These are phyloP conservation scores for Chrysoporthe austroafricana DNA, from an alignment of 2,329 filamentous ascomycete genomes.

Conservation along the genomic window DNA sequence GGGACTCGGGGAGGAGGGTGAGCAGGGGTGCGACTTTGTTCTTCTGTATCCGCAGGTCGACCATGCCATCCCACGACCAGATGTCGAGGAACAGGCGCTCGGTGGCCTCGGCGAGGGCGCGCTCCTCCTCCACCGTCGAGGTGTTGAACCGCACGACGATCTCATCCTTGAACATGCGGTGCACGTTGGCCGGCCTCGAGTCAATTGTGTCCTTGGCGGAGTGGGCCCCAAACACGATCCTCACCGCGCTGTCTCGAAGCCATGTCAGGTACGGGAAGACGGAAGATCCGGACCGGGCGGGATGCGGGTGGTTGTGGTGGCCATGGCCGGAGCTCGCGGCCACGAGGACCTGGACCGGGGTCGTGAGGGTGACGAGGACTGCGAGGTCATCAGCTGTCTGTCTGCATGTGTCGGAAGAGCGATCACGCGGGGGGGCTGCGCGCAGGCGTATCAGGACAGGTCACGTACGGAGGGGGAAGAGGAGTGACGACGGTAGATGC, in stretches of 20 bases:
- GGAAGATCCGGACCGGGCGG: conserved; percentile 22
- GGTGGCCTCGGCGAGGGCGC: conserved; percentile 72
- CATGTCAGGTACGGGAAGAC: conserved; percentile 55
- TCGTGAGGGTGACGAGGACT: conserved; percentile 18
- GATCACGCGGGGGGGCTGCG: neutral
- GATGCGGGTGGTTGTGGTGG: conserved; percentile 27
- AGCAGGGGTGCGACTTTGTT: conserved; percentile 79
- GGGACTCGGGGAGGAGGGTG: conserved; percentile 73
- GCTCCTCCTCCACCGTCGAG: conserved; percentile 68
- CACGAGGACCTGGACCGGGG: conserved; percentile 12
- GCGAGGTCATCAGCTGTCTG: neutral
- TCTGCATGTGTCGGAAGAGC: no score
- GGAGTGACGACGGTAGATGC: conserved; percentile 18
- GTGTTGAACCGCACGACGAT: conserved; percentile 91
- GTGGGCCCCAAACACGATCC: conserved; percentile 54
- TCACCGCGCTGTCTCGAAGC: conserved; percentile 54
- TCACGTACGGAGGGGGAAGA: conserved; percentile 19
- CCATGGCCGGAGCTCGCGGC: conserved; percentile 25
- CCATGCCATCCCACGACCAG: conserved; percentile 74
- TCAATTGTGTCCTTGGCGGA: conserved; percentile 37
- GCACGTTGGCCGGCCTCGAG: conserved; percentile 32
- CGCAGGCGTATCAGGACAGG: neutral
- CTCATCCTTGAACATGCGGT: conserved; percentile 69
- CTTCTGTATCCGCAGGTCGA: conserved; percentile 80
- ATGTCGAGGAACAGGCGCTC: conserved; percentile 82